Evolutionary conservation across 2,329 filamentous ascomycete genomes (phyloP), one percentile per base, ranked within the genome.

Genomic region (Coniochaeta prunicola): DNA sequence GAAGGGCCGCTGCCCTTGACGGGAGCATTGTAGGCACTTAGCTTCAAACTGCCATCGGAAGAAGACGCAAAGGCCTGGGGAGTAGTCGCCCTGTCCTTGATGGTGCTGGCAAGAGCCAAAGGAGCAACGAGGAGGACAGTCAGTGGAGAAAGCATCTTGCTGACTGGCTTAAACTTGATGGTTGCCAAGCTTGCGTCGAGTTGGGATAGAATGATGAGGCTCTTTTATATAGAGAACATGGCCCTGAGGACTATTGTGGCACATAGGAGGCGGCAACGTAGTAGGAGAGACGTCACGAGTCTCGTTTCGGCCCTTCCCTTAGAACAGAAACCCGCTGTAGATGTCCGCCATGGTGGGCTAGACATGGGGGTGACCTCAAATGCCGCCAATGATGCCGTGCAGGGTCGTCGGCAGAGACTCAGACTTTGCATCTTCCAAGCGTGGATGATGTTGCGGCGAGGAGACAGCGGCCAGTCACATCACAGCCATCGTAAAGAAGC

Each of bases 41-140:
- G 64, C 63, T 73, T 72, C 61, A 73, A 70, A n/a, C 58, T 66
- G 24, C 72, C 67, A 60, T 76, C 72, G 1, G 69, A 69, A 1
- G 72, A 71, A 1, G 74, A 75, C 57, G 65, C 65, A 60, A 67
- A 75, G 1, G 73, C 71, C 45, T 67, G 60, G 8, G 68, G 64
- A 4, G 65, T 60, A 31, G 65, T 57, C 12, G 59, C 58, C 9
- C 63, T 57, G 45, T 58, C 59, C 38, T 61, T 58, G 26, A 62
- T 30, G 17, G 55, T 59, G 26, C 60, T 53, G 19, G 58, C 56
- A 58, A 62, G 30, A 36, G 59, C 19, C n/a, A 56, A 59, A 30
- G 58, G 54, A 15, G 31, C n/a, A 28, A 58, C 56, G 28, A 61
- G 50, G 26, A 62, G 45, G 6, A 40, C 10, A 17, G 57, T 13